A percentile compares a stretch with the other conserved stretches of the same genome.
Evolutionary conservation across 2,329 filamentous ascomycete genomes (phyloP).

Genomic region (Neofusicoccum cordaticola): DNA sequence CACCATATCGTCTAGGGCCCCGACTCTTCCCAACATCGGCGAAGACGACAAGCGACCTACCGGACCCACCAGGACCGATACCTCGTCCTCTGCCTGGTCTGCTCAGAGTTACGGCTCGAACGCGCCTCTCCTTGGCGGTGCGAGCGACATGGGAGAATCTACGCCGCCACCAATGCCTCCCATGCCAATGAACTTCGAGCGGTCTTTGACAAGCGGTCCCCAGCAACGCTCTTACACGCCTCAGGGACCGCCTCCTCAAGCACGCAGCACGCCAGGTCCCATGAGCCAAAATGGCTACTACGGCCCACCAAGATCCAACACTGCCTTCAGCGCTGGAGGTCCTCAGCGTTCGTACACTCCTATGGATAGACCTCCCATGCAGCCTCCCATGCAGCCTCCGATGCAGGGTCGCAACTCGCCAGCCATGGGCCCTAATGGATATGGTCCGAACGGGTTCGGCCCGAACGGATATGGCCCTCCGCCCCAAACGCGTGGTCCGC

Average conservation of each 20-base stretch:
- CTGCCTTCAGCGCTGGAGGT: conserved; percentile 5
- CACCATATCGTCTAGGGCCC: conserved; percentile 26
- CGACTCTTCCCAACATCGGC: conserved; percentile 43
- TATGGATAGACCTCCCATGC: conserved; percentile 25
- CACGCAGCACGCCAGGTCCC: conserved; percentile 5
- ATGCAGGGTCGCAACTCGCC: conserved; percentile 20
- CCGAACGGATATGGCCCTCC: conserved; percentile 21
- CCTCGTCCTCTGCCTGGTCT: conserved; percentile 54
- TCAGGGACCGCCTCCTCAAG: conserved; percentile 29
- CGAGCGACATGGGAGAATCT: conserved; percentile 58
- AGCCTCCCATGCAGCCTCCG: conserved; percentile 20
- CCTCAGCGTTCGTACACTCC: conserved; percentile 19
- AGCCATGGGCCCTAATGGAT: background rate
- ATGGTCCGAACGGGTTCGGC: background rate
- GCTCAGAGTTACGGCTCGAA: conserved; percentile 61
- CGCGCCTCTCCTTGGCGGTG: conserved; percentile 59
- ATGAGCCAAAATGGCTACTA: background rate
- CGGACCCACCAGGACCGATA: conserved; percentile 43
- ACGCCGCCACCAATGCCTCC: conserved; percentile 29
- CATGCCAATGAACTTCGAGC: conserved; percentile 20
- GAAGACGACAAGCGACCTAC: conserved; percentile 32
- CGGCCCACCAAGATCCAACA: conserved; percentile 5
- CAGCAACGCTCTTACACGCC: conserved; percentile 20
- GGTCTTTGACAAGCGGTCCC: conserved; percentile 20
- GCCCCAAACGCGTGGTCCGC: conserved; percentile 34